Conservation (phyloP, 495 filamentous ascomycete genomes). For the Penicillium antarcticum region DNA sequence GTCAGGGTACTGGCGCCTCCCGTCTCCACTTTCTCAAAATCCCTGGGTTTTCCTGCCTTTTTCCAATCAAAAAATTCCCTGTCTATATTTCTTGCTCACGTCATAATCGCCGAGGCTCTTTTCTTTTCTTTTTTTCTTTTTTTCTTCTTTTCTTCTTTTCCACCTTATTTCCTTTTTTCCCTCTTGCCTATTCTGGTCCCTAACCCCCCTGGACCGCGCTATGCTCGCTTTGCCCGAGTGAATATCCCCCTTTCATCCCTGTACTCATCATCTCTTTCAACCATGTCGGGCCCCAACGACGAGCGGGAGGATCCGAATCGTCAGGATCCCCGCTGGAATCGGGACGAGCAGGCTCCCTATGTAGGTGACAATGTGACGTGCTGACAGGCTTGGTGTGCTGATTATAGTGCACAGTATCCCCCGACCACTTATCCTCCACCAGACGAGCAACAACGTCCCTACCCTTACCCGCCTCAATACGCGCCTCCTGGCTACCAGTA, state of each 20-base stretch:
- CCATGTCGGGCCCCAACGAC: conserved; percentile 48
- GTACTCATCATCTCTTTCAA: conserved; percentile 28
- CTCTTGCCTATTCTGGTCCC: conserved; percentile 20
- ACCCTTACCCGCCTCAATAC: conserved; percentile 37
- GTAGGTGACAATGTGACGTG: conserved; percentile 33
- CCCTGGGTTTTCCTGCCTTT: not conserved
- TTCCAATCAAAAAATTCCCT: conserved; percentile 26
- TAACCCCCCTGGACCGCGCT: conserved; percentile 29
- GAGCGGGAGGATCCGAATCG: conserved; percentile 19
- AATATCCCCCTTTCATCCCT: conserved; percentile 27
- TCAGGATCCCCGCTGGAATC: conserved; percentile 40
- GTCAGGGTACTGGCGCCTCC: conserved; percentile 31
- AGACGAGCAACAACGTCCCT: conserved; percentile 34
- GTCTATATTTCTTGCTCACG: conserved; percentile 28
- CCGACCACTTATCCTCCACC: conserved; percentile 29
- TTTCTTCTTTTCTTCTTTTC: conserved; percentile 10
- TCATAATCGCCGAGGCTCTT: conserved; percentile 35
- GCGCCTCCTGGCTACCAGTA: conserved; percentile 23
- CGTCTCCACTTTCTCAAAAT: conserved; percentile 22
- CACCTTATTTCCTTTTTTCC: conserved; percentile 10
- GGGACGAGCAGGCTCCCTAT: conserved; percentile 43
- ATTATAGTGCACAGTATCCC: conserved; percentile 25
- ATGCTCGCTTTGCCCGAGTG: conserved; percentile 27
- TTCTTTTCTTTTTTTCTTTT: conserved; percentile 13
- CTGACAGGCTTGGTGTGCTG: no score